Conservation (phyloP, 768 basidiomycete species). For the Phaffia tasmanica region DNA sequence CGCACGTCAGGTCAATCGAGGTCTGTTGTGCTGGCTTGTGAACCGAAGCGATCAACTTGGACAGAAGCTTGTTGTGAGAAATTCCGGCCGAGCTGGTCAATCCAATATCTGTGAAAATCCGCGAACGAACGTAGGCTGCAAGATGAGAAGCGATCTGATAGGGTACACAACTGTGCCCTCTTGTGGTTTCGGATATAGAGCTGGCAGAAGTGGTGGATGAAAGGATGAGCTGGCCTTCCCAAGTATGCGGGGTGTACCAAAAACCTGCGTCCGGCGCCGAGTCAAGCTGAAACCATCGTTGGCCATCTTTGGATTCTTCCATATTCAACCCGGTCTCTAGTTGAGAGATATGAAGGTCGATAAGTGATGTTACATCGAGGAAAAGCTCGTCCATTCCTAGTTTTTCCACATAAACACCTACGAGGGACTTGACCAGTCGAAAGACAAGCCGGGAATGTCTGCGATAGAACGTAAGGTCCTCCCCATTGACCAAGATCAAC, state of each 20-base stretch:
- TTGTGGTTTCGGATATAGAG: background rate
- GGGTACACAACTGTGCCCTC: background rate
- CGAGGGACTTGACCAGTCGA: slow-evolving; percentile 25
- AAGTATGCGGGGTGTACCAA: slow-evolving; percentile 5
- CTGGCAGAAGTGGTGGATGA: background rate
- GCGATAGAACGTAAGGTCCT: slow-evolving; percentile 31
- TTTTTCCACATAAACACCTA: slow-evolving; percentile 28
- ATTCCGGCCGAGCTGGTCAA: slow-evolving; percentile 29
- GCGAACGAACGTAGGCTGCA: slow-evolving; percentile 27
- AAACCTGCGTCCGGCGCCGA: slow-evolving; percentile 4
- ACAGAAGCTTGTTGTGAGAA: slow-evolving; percentile 23
- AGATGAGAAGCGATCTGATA: slow-evolving; percentile 27
- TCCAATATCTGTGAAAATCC: slow-evolving; percentile 23
- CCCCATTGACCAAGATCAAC: slow-evolving; percentile 30
- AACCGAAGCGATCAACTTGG: slow-evolving; percentile 29
- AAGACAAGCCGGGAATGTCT: slow-evolving; percentile 26
- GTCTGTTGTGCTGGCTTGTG: slow-evolving; percentile 31
- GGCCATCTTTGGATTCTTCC: background rate
- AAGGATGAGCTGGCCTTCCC: slow-evolving; percentile 4
- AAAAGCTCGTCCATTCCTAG: slow-evolving; percentile 32
- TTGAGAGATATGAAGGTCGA: slow-evolving; percentile 21
- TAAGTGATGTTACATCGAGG: slow-evolving; percentile 28
- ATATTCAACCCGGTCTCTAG: background rate
- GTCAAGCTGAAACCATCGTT: slow-evolving; percentile 2
- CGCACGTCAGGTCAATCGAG: slow-evolving; percentile 3